Evolutionary conservation across 805 yeast genomes (phyloP).

Genomic region (Pichia manshurica): DNA sequence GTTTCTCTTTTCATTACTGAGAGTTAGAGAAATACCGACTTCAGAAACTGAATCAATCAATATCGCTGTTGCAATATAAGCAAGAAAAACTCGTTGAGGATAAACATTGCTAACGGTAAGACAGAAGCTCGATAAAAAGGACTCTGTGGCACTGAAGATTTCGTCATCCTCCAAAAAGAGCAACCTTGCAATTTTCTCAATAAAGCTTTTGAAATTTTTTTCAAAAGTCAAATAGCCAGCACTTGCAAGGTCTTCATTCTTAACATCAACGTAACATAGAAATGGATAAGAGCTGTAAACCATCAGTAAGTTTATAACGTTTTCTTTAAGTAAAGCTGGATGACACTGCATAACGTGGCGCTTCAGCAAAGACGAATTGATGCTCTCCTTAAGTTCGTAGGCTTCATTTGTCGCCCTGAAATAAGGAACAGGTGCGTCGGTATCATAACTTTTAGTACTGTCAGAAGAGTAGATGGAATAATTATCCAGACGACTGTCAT

Average conservation of each 20-base stretch:
- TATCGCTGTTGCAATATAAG: conserved; percentile 35
- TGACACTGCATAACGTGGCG: neutral
- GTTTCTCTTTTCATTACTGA: conserved; percentile 22
- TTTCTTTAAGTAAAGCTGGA: conserved; percentile 8
- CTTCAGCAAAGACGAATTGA: neutral
- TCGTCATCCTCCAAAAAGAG: conserved; percentile 33
- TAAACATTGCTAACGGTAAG: conserved; percentile 29
- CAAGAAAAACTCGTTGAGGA: conserved; percentile 28
- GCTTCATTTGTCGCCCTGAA: conserved; percentile 2
- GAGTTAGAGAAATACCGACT: conserved; percentile 22
- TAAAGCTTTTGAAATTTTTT: conserved; percentile 16
- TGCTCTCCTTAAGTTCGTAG: neutral
- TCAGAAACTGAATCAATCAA: conserved; percentile 35
- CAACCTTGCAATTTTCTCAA: conserved; percentile 33
- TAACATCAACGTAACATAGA: conserved; percentile 23
- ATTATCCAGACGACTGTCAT: conserved; percentile 6
- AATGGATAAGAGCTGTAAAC: conserved; percentile 32
- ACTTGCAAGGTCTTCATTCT: neutral
- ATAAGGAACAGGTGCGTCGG: conserved; percentile 6
- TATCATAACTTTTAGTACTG: conserved; percentile 2
- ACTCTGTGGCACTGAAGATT: conserved; percentile 32
- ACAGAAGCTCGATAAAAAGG: conserved; percentile 32
- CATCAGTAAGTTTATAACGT: conserved; percentile 28
- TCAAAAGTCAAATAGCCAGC: conserved; percentile 19
- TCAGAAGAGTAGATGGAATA: conserved; percentile 4